Evolutionary conservation across 306 rosid genomes (phyloP).

Genomic region (Medicago lupulina): DNA sequence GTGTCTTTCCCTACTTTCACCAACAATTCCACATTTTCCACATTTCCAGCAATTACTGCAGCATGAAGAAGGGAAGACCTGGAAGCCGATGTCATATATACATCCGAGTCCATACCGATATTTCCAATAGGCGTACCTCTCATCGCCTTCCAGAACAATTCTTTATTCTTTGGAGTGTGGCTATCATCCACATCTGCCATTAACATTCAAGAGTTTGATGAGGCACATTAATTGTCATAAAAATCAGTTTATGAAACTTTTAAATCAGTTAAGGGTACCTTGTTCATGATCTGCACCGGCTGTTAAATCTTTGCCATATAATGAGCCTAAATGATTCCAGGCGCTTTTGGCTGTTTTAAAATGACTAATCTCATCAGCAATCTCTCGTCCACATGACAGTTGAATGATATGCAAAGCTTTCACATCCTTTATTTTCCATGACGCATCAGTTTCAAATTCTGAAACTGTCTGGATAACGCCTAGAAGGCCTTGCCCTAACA

Average conservation of each 20-base stretch:
- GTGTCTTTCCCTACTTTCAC: neutral
- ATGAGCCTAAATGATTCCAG: constrained; percentile 16
- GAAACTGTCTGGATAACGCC: neutral
- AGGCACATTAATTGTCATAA: too few relatives aligned
- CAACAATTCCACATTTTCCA: neutral
- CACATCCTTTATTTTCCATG: neutral
- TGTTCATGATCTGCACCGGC: neutral
- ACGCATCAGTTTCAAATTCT: neutral
- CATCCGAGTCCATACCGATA: too few relatives aligned
- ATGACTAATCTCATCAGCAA: neutral
- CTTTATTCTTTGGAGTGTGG: too few relatives aligned
- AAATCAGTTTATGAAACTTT: too few relatives aligned
- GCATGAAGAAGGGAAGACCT: constrained; percentile 25
- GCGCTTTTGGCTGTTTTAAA: neutral
- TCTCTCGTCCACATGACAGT: neutral
- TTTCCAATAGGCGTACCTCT: too few relatives aligned
- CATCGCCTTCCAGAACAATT: too few relatives aligned
- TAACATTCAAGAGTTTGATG: too few relatives aligned
- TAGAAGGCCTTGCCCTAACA: neutral
- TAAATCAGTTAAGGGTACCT: too few relatives aligned
- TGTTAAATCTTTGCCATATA: neutral
- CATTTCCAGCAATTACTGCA: constrained; percentile 23
- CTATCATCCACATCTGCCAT: too few relatives aligned
- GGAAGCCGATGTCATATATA: neutral
- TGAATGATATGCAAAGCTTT: constrained; percentile 28